Percentiles rank a stretch among this genome's conserved stretches.
These are phyloP conservation scores for Raffaelea arxii DNA, from an alignment of 2,329 filamentous ascomycete species.

Conservation along the genomic window DNA sequence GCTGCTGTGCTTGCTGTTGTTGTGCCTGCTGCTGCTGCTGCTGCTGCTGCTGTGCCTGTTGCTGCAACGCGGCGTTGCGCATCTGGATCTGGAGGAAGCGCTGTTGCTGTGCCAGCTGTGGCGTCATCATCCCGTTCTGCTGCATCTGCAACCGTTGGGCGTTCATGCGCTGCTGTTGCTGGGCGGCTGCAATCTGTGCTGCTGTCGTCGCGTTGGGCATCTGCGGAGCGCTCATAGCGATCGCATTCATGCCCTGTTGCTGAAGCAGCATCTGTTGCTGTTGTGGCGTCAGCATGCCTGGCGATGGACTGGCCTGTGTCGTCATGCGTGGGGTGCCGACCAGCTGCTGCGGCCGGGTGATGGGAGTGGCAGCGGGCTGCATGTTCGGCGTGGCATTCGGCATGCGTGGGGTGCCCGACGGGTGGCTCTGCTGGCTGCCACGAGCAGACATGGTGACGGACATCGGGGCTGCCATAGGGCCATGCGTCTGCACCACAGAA, in stretches of 20 bases:
- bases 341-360: conserved; percentile 36
- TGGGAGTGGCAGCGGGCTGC: conserved; percentile 39
- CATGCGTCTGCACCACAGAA: conserved; percentile 52
- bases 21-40: conserved; percentile 4
- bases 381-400: conserved; percentile 52
- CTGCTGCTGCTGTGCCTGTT: conserved; percentile 26
- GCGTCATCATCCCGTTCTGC: conserved; percentile 28
- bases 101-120: conserved; percentile 23
- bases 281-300: conserved; percentile 42
- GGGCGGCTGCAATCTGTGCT: conserved; percentile 35
- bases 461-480: conserved; percentile 49
- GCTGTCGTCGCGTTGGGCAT: conserved; percentile 20
- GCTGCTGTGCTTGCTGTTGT: conserved; percentile 21
- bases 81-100: conserved; percentile 21
- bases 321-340: conserved; percentile 45
- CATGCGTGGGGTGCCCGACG: conserved; percentile 53
- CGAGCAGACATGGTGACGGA: conserved; percentile 53
- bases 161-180: conserved; percentile 24
- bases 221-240: conserved; percentile 29
- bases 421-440: conserved; percentile 58
- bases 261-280: conserved; percentile 46
- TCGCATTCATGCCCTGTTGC: conserved; percentile 27
- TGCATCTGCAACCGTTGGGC: conserved; percentile 15
- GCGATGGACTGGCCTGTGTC: conserved; percentile 46
- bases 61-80: conserved; percentile 20